Evolutionary conservation across 257 asterid genomes (phyloP).

Genomic region (Solanum ahanhuiri): DNA sequence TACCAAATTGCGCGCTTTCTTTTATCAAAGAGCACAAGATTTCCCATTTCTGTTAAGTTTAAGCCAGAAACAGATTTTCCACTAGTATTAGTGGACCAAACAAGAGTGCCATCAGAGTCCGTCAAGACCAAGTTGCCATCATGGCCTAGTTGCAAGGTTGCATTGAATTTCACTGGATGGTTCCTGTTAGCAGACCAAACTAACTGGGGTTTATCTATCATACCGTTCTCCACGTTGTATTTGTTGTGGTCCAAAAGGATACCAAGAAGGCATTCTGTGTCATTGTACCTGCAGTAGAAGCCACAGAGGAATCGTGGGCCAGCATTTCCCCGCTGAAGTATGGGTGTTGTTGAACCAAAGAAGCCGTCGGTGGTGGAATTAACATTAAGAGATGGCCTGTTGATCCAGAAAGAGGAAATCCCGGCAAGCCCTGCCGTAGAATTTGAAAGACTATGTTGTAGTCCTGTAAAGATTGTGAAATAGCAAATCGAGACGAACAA

Average conservation of each 20-base stretch:
- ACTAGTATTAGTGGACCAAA: conserved; percentile 1
- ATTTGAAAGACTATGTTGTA: no score
- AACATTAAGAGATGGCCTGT: no score
- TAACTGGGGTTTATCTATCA: background rate
- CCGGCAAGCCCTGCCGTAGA: no score
- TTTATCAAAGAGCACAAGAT: background rate
- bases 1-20: background rate
- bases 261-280: background rate
- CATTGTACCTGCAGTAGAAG: background rate
- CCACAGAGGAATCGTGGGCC: background rate
- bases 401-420: no score
- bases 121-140: conserved; percentile 6
- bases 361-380: no score
- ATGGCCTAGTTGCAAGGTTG: background rate
- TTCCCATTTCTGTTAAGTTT: background rate
- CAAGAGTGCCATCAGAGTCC: background rate
- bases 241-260: background rate
- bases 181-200: conserved; percentile 5
- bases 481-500: no score
- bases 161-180: background rate
- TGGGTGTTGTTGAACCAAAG: no score
- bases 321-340: background rate
- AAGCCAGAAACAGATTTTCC: background rate
- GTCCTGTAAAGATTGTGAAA: no score
- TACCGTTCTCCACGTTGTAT: background rate